Evolutionary conservation across 1,284 basidiomycete genomes (phyloP).

Genomic region (Pseudomicrostroma phylloplanum): DNA sequence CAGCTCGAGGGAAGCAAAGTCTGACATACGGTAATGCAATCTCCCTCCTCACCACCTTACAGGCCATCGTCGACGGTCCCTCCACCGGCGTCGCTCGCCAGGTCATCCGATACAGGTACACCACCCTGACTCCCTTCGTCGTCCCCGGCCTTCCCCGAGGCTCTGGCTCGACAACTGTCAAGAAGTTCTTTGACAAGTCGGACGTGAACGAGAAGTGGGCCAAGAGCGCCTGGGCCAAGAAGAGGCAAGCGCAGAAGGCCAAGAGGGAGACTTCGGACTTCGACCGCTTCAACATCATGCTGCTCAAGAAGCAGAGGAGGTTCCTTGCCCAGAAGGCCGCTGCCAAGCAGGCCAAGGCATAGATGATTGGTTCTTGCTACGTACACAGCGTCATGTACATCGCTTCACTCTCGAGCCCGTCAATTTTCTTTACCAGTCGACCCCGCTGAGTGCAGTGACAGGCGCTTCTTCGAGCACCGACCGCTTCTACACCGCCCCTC

Average conservation of each 20-base stretch:
- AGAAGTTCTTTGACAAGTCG: slow-evolving; percentile 81
- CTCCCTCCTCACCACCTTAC: slow-evolving; percentile 11
- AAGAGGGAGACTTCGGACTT: slow-evolving; percentile 77
- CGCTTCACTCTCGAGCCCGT: no score
- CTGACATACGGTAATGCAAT: background rate
- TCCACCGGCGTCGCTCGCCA: slow-evolving; percentile 85
- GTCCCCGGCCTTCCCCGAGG: slow-evolving; percentile 80
- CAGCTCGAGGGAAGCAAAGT: background rate
- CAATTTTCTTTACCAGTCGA: no score
- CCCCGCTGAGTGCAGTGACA: no score
- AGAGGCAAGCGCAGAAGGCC: slow-evolving; percentile 69
- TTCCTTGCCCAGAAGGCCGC: slow-evolving; percentile 47
- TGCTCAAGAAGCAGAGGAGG: slow-evolving; percentile 57
- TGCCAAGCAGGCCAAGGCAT: slow-evolving; percentile 43
- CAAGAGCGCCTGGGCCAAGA: slow-evolving; percentile 79
- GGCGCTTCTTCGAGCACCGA: no score
- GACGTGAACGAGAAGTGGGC: slow-evolving; percentile 70
- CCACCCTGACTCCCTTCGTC: slow-evolving; percentile 81
- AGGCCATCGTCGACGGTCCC: slow-evolving; percentile 95
- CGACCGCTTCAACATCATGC: slow-evolving; percentile 65
- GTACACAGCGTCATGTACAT: background rate
- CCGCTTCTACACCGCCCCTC: no score
- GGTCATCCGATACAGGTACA: slow-evolving; percentile 81
- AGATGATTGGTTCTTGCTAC: slow-evolving; percentile 14
- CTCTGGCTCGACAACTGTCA: slow-evolving; percentile 73